Evolutionary conservation across 2,329 filamentous ascomycete genomes (phyloP), one percentile per base, ranked within the genome.

Genomic region (Xylaria sp.): DNA sequence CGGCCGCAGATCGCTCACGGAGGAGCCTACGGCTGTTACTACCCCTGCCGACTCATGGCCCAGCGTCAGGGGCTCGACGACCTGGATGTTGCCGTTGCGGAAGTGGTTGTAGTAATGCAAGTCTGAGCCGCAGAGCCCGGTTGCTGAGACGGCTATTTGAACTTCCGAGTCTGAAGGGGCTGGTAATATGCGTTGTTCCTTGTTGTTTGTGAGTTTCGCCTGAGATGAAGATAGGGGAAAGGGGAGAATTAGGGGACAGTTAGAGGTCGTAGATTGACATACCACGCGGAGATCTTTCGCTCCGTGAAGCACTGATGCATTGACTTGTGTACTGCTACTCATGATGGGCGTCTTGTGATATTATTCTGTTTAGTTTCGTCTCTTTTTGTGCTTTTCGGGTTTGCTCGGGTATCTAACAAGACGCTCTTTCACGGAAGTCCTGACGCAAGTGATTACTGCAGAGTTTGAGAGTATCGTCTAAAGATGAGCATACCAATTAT

Each of bases 1-100:
- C 41, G 87, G 83, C 72, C 87, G 85, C 46, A 93, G 80, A 2
- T 59, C 12, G 1, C 81, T 87, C 41, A 92, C 89, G 31, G 81
- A 82, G 23, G 86, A 81, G 51, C 91, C 91, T 31, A 91, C 84
- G 25, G 86, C 82, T 63, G 84, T 83, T 69, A 93, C 84, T 31
- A 91, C 83, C 52, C 91, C 91, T 13, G 90, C 88, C 12, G 90
- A 92, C 79, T 93, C 91, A 77, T 94, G 91, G 73, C 91, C 91
- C 37, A 87, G 80, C 1, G 83, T 85, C 52, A 88, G 75, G 28
- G 86, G 86, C 72, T 85, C 85, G 25, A 81, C 82, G 54, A 90
- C 88, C 54, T 87, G 79, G 76, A 91, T 88, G 81, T 90, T 86
- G 67, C 89, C 89, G 75, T 91, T 91, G 78, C 88, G 86, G 81